A percentile compares a stretch with the other conserved stretches of the same genome.
phyloP scores from a whole-genome alignment of 2,329 filamentous ascomycete genomes.

The Apiospora phragmitis region DNA sequence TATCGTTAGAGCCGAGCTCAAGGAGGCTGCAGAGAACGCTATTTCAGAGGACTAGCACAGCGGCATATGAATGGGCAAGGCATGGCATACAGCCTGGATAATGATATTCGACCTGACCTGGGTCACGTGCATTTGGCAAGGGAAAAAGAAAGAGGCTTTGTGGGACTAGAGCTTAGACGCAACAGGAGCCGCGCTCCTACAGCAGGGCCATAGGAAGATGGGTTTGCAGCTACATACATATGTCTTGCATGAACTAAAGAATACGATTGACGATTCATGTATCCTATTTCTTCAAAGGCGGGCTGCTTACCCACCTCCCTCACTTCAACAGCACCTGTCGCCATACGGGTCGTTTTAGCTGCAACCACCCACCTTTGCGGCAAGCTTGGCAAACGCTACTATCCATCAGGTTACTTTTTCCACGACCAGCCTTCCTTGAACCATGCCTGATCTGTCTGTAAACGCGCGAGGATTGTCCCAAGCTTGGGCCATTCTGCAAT shows the following conservation, averaged over 20 bases:
- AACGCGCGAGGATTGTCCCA: neutral
- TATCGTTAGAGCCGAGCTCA: slow-evolving; percentile 1
- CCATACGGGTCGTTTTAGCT: neutral
- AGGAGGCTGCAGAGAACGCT: neutral
- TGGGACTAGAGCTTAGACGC: neutral
- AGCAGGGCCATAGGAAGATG: neutral
- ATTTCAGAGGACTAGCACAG: neutral
- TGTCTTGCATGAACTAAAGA: slow-evolving; percentile 6
- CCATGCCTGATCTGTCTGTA: too few relatives aligned
- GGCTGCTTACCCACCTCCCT: neutral
- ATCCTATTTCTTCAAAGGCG: neutral
- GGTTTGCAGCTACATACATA: neutral
- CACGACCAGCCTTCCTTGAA: too few relatives aligned
- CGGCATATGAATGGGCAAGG: neutral
- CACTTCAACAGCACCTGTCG: neutral
- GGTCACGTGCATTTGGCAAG: neutral
- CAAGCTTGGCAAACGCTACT: neutral
- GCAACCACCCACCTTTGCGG: neutral
- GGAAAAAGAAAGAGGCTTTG: neutral
- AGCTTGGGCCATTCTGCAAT: neutral
- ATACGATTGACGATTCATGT: neutral
- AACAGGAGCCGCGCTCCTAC: neutral
- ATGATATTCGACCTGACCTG: neutral
- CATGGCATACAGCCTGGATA: neutral
- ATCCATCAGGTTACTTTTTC: too few relatives aligned